Percentiles rank a stretch among this genome's conserved stretches.
phyloP scores from a whole-genome alignment of 257 asterid genomes.

The Salvia rosmarinus region DNA sequence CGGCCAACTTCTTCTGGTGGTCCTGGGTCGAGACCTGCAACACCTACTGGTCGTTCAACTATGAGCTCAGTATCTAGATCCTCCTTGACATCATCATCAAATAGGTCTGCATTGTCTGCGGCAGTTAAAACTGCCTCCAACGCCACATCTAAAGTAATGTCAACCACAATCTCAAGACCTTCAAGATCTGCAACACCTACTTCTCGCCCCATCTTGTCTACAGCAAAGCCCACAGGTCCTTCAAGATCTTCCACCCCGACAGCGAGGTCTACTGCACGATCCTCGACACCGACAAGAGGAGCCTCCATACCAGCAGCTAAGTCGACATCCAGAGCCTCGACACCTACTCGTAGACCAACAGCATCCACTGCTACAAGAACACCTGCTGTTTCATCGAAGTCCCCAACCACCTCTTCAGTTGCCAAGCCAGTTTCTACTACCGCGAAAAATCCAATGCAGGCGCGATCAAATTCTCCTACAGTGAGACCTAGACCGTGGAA shows the following conservation, averaged over 20 bases:
- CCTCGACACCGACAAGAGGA: conserved; percentile 82
- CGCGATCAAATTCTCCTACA: conserved; percentile 78
- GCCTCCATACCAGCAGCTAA: conserved; percentile 63
- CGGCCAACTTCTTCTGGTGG: conserved; percentile 93
- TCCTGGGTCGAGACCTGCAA: conserved; percentile 78
- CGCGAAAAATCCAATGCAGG: conserved; percentile 51
- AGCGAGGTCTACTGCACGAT: conserved; percentile 66
- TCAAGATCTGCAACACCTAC: conserved; percentile 91
- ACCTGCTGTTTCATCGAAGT: conserved; percentile 46
- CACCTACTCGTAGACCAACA: conserved; percentile 80
- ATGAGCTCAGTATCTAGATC: conserved; percentile 55
- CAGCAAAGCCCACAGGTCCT: conserved; percentile 64
- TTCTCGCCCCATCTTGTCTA: conserved; percentile 57
- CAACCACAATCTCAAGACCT: conserved; percentile 57
- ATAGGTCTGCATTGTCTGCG: conserved; percentile 36
- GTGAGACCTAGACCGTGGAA: conserved; percentile 89
- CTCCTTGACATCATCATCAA: conserved; percentile 44
- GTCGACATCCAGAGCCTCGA: conserved; percentile 75
- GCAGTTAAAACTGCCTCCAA: conserved; percentile 53
- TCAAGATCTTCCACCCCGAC: conserved; percentile 94
- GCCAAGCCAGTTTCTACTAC: conserved; percentile 50
- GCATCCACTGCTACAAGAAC: conserved; percentile 45
- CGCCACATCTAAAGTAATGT: conserved; percentile 51
- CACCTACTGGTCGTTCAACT: conserved; percentile 88
- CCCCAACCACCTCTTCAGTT: conserved; percentile 54